Base-by-base conservation (phyloP, 495 filamentous ascomycete genomes). In the Mytilinidion resinicola region DNA sequence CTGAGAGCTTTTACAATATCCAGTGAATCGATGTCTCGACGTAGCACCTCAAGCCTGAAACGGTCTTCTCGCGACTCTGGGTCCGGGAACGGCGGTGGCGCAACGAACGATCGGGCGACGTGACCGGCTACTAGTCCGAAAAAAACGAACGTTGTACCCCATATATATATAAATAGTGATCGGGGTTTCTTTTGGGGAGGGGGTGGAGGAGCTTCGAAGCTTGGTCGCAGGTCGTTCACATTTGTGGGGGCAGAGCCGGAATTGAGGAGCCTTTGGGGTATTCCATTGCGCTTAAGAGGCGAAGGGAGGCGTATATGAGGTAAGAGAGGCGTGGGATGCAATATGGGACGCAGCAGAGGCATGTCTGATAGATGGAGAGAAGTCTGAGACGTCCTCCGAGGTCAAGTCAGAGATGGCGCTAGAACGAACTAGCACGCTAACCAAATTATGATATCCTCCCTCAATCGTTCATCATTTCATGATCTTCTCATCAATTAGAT, bases 1-100 rank as follows among this genome's bases (percentile, higher is more conserved):
- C 71, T 60, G 55, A 70, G 43, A 9, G 48, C 48, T 51, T 71
- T 69, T 12, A 73, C 68, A 38, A 70, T 60, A 56, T 67, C 62
- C 14, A 72, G 57, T n/a, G 50, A 44, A 39, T 73, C 71, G 35
- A 69, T 60, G 36, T 68, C 62, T 12, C 53, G 20, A 33, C 63
- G 59, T 0, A 70, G 62, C 42, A 61, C 60, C 9, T 57, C 61
- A 15, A 71, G 38, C 3, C 65, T 48, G 9, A 67, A 46, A 46
- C 53, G 17, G 51, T 73, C 71, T 56, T 67, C 68, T n/a, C 35
- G 53, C 5, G 61, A 60, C 12, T 67, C 69, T 12, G 63, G 59
- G 20, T 54, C 43, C 1, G 67, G 69, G 6, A 66, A 54, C 9
- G 70, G 55, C 1, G 60, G 61, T 0, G 70, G 70, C 12, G 60